These are phyloP conservation scores for Phytophthora melonis DNA, from an alignment of 352 stramenopile genomes.

Conservation along the genomic window DNA sequence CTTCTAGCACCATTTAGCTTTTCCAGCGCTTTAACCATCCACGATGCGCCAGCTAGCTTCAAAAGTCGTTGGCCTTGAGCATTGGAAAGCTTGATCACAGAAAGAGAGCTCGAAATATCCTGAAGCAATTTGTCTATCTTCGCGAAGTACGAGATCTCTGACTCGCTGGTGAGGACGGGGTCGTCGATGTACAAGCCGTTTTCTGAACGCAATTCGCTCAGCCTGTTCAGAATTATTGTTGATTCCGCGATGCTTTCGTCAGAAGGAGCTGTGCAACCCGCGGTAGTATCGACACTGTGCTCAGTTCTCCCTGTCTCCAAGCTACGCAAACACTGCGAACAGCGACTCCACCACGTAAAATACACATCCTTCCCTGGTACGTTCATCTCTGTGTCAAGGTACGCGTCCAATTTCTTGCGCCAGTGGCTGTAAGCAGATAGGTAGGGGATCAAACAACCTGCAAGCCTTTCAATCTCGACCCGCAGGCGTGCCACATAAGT, in stretches of 20 bases:
- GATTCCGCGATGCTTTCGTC: conserved; percentile 37
- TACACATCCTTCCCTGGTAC: conserved; percentile 52
- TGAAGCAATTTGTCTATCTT: conserved; percentile 31
- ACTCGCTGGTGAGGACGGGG: neutral
- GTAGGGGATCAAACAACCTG: conserved; percentile 44
- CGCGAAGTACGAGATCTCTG: conserved; percentile 9
- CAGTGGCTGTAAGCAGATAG: conserved; percentile 49
- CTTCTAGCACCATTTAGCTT: conserved; percentile 3
- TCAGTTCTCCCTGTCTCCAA: conserved; percentile 5
- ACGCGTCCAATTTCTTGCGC: conserved; percentile 54
- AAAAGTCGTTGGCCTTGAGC: conserved; percentile 61
- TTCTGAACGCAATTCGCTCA: conserved; percentile 16
- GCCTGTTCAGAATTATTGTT: conserved; percentile 12
- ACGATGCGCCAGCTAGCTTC: conserved; percentile 57
- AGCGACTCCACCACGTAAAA: conserved; percentile 52
- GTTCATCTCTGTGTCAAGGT: conserved; percentile 34
- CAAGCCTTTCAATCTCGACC: conserved; percentile 39
- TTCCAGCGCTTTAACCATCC: conserved; percentile 48
- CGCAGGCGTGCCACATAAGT: conserved; percentile 36
- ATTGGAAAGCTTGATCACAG: conserved; percentile 66
- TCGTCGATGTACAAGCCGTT: neutral
- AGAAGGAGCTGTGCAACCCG: conserved; percentile 14
- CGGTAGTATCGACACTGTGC: neutral
- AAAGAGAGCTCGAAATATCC: conserved; percentile 34
- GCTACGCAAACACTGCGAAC: conserved; percentile 31